Evolutionary conservation across 306 rosid species (phyloP).

Genomic region (Vigna mungo): DNA sequence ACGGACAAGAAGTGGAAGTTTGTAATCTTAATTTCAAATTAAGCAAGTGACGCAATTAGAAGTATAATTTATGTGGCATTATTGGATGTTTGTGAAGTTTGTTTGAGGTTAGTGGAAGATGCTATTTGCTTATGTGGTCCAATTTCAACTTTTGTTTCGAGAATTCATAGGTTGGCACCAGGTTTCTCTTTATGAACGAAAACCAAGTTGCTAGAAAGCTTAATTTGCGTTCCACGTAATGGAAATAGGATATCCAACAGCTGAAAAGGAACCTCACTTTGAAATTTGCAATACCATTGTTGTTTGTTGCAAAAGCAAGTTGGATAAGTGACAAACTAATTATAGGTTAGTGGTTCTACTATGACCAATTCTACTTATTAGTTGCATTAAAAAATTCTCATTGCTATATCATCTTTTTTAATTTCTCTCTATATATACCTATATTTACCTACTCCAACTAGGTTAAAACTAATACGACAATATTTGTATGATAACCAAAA

Average conservation of each 20-base stretch:
- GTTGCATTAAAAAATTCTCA: not conserved
- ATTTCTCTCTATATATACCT: not conserved
- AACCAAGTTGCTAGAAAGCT: conserved; percentile 9
- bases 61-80: not conserved
- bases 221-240: conserved; percentile 39
- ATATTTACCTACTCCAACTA: not conserved
- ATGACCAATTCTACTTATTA: conserved; percentile 15
- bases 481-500: no score
- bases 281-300: conserved; percentile 24
- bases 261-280: conserved; percentile 34
- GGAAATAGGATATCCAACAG: conserved; percentile 13
- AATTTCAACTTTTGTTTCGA: conserved; percentile 21
- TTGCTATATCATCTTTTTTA: not conserved
- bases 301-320: conserved; percentile 16
- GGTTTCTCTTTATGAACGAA: conserved; percentile 23
- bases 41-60: not conserved
- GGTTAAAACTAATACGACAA: not conserved
- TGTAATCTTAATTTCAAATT: not conserved
- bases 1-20: not conserved
- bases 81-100: not conserved
- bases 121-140: conserved; percentile 29
- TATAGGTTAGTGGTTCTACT: not conserved
- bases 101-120: conserved; percentile 5
- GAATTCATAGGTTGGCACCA: conserved; percentile 38
- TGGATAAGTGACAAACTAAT: conserved; percentile 35